Base-by-base conservation (phyloP, 768 basidiomycete species). In the Pholiota microspora region DNA sequence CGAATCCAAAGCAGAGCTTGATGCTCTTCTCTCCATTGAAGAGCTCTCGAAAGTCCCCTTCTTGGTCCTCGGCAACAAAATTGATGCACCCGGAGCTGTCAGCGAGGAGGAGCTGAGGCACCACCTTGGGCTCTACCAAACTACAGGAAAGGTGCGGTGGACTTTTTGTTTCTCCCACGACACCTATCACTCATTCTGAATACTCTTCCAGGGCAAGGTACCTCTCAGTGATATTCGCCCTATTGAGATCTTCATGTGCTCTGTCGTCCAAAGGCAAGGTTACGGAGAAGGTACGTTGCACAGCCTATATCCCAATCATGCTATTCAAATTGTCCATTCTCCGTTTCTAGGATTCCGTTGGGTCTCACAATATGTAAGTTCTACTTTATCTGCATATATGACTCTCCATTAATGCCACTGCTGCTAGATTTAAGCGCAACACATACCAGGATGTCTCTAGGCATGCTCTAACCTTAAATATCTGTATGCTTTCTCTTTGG, bases 241-340 rank as follows among this genome's bases (percentile, higher is more conserved):
- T 15, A 98, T 99, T 71, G 97, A 99, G 69, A 82, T 98, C 63
- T 99, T 98, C 85, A 99, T 99, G 97, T 98, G 95, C 78, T 98
- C 97, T 12, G 97, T 99, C 53, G 97, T 99, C 53, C 94, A 96
- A 82, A 83, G 96, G 71, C 94, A 97, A 72, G 96, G 96, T 47
- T 98, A 99, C 70, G 96, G 94, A 56, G 96, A 98, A 77, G 96
- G 95, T 85, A 53, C 46, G 75, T 66, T 34, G 38, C 24, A 31
- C n/a, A 24, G 51, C 55, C 23, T 29, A 32, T 55, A 32, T 48
- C 36, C 16, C 15, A 7, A 25, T 2, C 25, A 31, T 44, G 23
- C 18, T 28, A 38, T 21, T 27, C 15, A 49, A 51, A 50, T 58
- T 44, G 50, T 45, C 31, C n/a, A 42, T 51, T 34, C 55, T 49